These are phyloP conservation scores for Trichoderma sp. DNA, from an alignment of 2,329 filamentous ascomycete species.

Conservation along the genomic window DNA sequence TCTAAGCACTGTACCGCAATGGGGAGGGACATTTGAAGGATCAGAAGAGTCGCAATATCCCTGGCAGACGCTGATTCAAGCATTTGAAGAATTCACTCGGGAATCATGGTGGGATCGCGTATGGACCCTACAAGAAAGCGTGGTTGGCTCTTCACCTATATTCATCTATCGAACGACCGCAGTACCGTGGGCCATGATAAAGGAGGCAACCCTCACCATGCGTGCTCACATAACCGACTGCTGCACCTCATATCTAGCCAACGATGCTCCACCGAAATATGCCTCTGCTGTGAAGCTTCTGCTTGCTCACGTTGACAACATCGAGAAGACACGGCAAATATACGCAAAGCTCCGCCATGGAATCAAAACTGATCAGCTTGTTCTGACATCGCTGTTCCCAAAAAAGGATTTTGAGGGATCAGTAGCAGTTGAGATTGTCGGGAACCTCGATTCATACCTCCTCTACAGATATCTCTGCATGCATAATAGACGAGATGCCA, in stretches of 20 bases:
- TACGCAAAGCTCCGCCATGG: background rate
- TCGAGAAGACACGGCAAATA: background rate
- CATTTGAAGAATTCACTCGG: background rate
- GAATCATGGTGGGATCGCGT: background rate
- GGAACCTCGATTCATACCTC: background rate
- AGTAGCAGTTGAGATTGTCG: background rate
- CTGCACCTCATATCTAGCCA: background rate
- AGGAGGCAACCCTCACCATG: background rate
- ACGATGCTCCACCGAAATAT: background rate
- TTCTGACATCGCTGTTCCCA: background rate
- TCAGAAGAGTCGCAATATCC: background rate
- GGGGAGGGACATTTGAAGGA: background rate
- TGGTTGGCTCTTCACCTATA: background rate
- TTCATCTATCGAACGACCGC: background rate
- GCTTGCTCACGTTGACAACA: background rate
- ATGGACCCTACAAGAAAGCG: background rate
- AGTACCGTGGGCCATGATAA: background rate
- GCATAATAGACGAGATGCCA: background rate
- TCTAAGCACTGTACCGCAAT: background rate
- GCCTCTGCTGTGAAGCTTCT: background rate
- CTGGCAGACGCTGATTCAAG: background rate
- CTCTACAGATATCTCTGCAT: constrained; percentile 1
- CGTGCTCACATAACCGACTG: background rate
- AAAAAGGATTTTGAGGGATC: background rate
- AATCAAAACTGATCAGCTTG: background rate